Percentiles rank a stretch among this genome's conserved stretches.
These are phyloP conservation scores for Scheffersomyces titani DNA, from an alignment of 1,139 yeast species.

Conservation along the genomic window DNA sequence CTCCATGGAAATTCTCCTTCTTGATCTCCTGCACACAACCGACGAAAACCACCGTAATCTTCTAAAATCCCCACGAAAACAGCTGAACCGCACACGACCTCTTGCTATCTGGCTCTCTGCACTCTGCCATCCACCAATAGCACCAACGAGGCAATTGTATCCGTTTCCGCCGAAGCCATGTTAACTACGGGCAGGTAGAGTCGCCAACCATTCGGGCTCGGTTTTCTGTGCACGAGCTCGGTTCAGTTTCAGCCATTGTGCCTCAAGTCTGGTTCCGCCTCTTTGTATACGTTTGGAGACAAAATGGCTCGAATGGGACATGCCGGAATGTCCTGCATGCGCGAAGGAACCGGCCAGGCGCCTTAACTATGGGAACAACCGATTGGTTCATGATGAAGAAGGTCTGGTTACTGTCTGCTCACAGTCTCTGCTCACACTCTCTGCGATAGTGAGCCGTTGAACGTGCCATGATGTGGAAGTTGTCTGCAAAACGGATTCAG, in stretches of 20 bases:
- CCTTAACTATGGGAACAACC: neutral
- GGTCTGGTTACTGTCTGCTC: too few relatives aligned
- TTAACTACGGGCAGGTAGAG: neutral
- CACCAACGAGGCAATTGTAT: neutral
- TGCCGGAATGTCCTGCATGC: neutral
- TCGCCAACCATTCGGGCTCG: neutral
- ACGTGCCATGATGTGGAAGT: too few relatives aligned
- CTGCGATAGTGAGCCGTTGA: too few relatives aligned
- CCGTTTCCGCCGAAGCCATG: neutral
- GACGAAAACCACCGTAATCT: too few relatives aligned
- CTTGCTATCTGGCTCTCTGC: neutral
- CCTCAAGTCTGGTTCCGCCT: neutral
- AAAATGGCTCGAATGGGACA: neutral
- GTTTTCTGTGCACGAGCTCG: neutral
- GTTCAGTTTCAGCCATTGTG: neutral
- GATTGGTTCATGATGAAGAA: too few relatives aligned
- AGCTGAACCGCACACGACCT: neutral
- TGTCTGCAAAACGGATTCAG: too few relatives aligned
- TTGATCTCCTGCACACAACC: neutral
- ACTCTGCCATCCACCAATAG: neutral
- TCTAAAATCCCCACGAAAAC: neutral
- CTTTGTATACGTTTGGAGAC: neutral
- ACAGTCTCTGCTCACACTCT: too few relatives aligned
- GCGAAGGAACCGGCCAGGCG: neutral
- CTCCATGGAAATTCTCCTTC: too few relatives aligned